phyloP scores from a whole-genome alignment of 1,139 yeast species.

The Kodamaea arcana region DNA sequence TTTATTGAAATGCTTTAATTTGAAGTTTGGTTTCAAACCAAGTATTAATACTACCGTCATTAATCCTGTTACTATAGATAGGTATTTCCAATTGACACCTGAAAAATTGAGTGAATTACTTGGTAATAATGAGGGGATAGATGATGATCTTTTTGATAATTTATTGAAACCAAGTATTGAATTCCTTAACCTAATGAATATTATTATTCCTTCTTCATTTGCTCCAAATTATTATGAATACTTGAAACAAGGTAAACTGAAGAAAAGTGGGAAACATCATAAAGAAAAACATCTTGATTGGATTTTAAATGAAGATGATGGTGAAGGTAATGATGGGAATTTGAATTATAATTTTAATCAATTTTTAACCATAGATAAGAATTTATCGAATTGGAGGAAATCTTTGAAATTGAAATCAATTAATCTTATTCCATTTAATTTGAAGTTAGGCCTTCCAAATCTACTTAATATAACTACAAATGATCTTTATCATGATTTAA shows the following conservation, averaged over 20 bases:
- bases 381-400: constrained; percentile 41
- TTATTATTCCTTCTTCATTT: constrained; percentile 47
- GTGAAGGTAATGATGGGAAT: constrained; percentile 50
- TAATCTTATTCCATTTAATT: constrained; percentile 28
- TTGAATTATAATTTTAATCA: constrained; percentile 46
- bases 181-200: constrained; percentile 42
- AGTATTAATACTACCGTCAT: constrained; percentile 46
- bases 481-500: constrained; percentile 34
- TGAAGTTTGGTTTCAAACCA: constrained; percentile 48
- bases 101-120: constrained; percentile 40
- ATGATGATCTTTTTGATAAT: constrained; percentile 36
- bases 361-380: constrained; percentile 42
- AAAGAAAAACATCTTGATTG: constrained; percentile 36
- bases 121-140: constrained; percentile 17
- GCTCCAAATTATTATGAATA: constrained; percentile 48
- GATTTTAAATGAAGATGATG: constrained; percentile 48
- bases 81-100: constrained; percentile 46
- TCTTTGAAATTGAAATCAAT: constrained; percentile 31
- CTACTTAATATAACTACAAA: constrained; percentile 21
- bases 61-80: constrained; percentile 47
- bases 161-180: constrained; percentile 44
- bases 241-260: constrained; percentile 28
- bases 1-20: constrained; percentile 47
- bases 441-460: constrained; percentile 34
- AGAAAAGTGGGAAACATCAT: constrained; percentile 15